Conservation (phyloP, 2,329 filamentous ascomycete genomes). For the Colletotrichum sp. region DNA sequence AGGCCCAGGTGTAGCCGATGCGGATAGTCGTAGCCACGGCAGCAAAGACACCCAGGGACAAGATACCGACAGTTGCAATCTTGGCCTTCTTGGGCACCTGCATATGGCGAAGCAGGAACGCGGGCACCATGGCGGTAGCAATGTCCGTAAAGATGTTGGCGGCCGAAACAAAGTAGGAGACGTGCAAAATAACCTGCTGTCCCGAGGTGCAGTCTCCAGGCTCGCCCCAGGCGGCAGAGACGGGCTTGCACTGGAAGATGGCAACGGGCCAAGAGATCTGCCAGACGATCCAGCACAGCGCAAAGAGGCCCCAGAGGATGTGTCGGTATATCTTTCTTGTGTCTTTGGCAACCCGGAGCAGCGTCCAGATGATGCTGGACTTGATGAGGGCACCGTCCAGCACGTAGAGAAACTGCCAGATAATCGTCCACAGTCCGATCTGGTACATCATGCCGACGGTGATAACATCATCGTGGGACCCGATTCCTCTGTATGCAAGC, state of each 20-base stretch:
- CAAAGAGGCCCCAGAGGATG: not conserved
- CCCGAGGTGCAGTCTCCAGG: not conserved
- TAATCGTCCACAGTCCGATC: not conserved
- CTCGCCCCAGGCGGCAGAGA: conserved; percentile 18
- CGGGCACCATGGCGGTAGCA: not conserved
- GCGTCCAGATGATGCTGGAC: not conserved
- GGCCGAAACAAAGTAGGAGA: conserved; percentile 22
- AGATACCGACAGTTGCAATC: not conserved
- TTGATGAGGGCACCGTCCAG: not conserved
- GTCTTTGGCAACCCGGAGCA: not conserved
- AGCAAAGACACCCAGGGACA: not conserved
- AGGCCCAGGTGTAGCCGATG: not conserved
- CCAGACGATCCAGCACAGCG: conserved; percentile 5
- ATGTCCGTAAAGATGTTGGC: not conserved
- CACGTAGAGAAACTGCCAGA: conserved; percentile 20
- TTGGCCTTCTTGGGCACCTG: not conserved
- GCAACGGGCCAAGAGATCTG: conserved; percentile 8
- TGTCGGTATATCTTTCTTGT: not conserved
- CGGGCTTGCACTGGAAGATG: conserved; percentile 22
- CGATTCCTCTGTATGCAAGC: not conserved
- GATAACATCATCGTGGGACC: not conserved
- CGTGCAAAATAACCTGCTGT: not conserved
- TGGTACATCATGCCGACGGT: not conserved
- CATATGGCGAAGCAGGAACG: not conserved
- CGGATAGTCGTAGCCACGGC: not conserved